Evolutionary conservation across 2,329 filamentous ascomycete genomes (phyloP).

Genomic region (Bipolaris oryzae): DNA sequence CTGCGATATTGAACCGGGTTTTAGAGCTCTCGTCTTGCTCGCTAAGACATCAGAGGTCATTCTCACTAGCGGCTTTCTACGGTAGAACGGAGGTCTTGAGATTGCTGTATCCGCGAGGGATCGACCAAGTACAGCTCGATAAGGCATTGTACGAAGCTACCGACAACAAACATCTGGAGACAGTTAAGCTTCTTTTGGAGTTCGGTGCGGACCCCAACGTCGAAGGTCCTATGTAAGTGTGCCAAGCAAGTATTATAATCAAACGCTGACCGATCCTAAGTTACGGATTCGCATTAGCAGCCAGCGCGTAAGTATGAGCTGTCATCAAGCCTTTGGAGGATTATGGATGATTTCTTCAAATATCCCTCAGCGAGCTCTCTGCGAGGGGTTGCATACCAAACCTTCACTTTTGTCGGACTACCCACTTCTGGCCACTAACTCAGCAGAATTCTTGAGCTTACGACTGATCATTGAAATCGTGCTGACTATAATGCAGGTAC

Average conservation of each 20-base stretch:
- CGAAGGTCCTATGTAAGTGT: constrained; percentile 25
- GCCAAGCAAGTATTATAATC: not conserved
- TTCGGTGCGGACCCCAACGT: constrained; percentile 28
- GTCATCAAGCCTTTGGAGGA: not conserved
- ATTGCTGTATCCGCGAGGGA: constrained; percentile 16
- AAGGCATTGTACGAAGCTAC: constrained; percentile 27
- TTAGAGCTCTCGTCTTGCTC: constrained; percentile 2
- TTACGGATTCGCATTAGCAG: not conserved
- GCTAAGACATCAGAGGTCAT: constrained; percentile 25
- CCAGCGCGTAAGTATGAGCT: not conserved
- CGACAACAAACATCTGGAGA: constrained; percentile 28
- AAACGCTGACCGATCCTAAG: not conserved
- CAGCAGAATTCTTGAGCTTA: not conserved
- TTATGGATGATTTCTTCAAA: no score
- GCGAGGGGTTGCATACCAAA: no score
- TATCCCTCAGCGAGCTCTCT: no score
- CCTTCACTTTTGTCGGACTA: no score
- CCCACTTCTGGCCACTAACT: not conserved
- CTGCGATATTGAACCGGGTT: constrained; percentile 22
- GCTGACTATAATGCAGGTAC: constrained; percentile 5
- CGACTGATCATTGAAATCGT: not conserved
- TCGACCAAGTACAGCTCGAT: constrained; percentile 20
- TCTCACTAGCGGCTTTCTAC: constrained; percentile 27
- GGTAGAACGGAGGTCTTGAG: constrained; percentile 25
- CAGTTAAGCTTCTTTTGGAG: constrained; percentile 27